Conservation (phyloP, 2,329 filamentous ascomycete genomes). For the Penicillium brevicompactum region DNA sequence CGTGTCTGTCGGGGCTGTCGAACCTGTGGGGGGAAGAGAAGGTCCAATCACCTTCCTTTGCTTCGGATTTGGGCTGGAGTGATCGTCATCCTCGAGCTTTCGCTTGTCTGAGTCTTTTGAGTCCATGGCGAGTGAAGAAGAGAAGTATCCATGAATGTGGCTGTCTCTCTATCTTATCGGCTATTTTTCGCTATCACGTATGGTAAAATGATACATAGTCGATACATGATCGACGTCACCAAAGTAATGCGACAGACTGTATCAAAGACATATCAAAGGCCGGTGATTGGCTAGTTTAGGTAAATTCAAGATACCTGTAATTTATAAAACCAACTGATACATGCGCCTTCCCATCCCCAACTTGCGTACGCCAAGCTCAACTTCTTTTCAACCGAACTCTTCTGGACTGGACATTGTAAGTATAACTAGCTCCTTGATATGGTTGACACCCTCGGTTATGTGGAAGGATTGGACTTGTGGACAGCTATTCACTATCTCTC, state of each 20-base stretch:
- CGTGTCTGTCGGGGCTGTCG: slow-evolving; percentile 34
- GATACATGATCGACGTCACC: background rate
- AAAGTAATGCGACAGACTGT: too few species aligned
- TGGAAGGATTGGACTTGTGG: background rate
- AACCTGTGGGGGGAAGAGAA: slow-evolving; percentile 52
- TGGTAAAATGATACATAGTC: background rate
- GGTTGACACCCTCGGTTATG: background rate
- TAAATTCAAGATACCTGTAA: background rate
- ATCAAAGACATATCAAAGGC: too few species aligned
- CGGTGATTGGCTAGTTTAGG: too few species aligned
- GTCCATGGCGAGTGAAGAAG: slow-evolving; percentile 7
- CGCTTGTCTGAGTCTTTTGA: slow-evolving; percentile 18
- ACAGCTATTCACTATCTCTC: background rate
- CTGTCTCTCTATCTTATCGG: slow-evolving; percentile 3
- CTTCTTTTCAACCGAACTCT: background rate
- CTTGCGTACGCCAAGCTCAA: background rate
- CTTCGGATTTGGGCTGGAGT: background rate
- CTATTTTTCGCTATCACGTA: background rate
- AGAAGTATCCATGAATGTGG: background rate
- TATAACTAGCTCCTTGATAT: background rate
- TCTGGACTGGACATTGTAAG: background rate
- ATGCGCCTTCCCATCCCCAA: background rate
- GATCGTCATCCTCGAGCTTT: slow-evolving; percentile 16
- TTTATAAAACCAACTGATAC: background rate
- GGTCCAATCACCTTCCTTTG: slow-evolving; percentile 56